phyloP scores from a whole-genome alignment of 2,329 filamentous ascomycete genomes.

The Aureobasidium leucospermi region DNA sequence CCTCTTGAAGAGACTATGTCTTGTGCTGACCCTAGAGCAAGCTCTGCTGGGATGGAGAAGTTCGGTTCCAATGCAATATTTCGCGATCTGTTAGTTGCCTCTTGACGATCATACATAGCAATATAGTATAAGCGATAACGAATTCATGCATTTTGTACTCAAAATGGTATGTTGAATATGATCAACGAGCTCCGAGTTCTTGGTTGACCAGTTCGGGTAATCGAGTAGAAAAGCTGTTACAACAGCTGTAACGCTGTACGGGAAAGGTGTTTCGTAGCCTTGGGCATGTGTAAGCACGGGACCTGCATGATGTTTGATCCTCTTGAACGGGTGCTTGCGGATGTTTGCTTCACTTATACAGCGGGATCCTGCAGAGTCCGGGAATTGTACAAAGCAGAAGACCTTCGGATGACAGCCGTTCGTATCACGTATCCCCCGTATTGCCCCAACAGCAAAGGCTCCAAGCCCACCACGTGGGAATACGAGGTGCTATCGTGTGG shows the following conservation, averaged over 20 bases:
- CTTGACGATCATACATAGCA: background rate
- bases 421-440: background rate
- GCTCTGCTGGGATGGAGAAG: too few species aligned
- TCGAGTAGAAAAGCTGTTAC: background rate
- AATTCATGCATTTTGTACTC: background rate
- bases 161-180: background rate
- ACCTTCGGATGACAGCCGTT: background rate
- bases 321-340: background rate
- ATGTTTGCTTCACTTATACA: background rate
- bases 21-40: too few species aligned
- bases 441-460: background rate
- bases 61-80: too few species aligned
- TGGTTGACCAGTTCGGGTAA: background rate
- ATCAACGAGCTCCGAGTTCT: too few species aligned
- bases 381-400: background rate
- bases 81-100: too few species aligned
- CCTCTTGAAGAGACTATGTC: too few species aligned
- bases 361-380: background rate
- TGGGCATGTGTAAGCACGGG: background rate
- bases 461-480: constrained; percentile 2
- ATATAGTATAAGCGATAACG: background rate
- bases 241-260: constrained; percentile 1
- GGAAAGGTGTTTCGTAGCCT: background rate
- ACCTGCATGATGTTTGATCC: constrained; percentile 5
- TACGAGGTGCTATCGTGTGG: constrained; percentile 4